Evolutionary conservation across 2,329 filamentous ascomycete species (phyloP), one percentile per base, ranked within the genome.

Genomic region (Alternaria atra): DNA sequence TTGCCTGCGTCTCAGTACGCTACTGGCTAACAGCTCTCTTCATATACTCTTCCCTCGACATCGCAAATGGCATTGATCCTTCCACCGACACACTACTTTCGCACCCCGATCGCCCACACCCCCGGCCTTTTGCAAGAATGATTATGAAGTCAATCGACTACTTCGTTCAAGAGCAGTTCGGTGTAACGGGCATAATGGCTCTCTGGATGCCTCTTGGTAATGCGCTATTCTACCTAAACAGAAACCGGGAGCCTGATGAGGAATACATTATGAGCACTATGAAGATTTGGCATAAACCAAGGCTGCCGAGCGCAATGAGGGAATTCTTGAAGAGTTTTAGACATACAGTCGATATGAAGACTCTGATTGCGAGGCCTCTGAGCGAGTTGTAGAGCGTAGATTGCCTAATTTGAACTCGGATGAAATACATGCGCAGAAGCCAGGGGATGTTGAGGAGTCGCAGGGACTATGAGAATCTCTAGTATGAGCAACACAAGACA

Each of bases 1-100:
- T 59, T 5, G 73, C 69, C 1, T 67, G 65, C 10, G 50, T 73
- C 13, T 67, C 72, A 0, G 23, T 70, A 17, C 54, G 64, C 8
- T 76, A 75, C 60, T 77, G 73, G 72, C 56, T 69, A 1, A 65
- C 55, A 6, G 62, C 61, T 25, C 64, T 74, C 6, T 39, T 71
- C 3, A 50, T 74, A 0, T 76, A 74, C 55, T 61, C 64, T 17
- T 42, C 50, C 6, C 65, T 74, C 12, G 69, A 70, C 37, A 60
- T 56, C 8, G 63, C 57, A 6, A 55, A 54, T 6, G 60, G 60
- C 23, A 67, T 64, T 34, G 15, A 57, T 30, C 55, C 61, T 1
- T 25, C 44, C 0, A 52, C 58, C 17, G 58, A 73, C 6, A 47
- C 8, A 10, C 30, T 43, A 6, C 34, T 56, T 20, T 46, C 58